These are phyloP conservation scores for Asterophora parasitica DNA, from an alignment of 768 basidiomycete genomes.

Conservation along the genomic window DNA sequence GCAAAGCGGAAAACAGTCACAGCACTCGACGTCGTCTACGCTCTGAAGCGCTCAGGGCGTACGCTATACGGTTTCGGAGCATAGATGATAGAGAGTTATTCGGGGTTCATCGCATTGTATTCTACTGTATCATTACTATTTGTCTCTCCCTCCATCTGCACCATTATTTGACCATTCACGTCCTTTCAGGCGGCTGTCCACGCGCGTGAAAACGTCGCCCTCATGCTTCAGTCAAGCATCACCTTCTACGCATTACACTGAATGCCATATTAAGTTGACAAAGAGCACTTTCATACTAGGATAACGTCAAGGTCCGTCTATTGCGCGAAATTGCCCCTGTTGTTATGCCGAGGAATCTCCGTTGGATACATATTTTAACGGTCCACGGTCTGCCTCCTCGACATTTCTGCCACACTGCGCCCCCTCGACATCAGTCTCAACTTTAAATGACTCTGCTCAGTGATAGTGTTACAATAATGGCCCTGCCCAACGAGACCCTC, in stretches of 20 bases:
- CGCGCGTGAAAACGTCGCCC: neutral
- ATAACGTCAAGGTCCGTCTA: neutral
- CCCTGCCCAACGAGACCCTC: slow-evolving; percentile 56
- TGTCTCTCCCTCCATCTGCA: slow-evolving; percentile 10
- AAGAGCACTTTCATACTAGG: neutral
- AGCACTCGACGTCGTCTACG: slow-evolving; percentile 89
- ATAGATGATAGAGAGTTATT: slow-evolving; percentile 32
- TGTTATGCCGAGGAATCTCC: slow-evolving; percentile 32
- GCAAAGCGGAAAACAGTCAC: slow-evolving; percentile 95
- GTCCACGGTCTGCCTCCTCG: slow-evolving; percentile 9
- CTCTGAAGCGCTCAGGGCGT: slow-evolving; percentile 79
- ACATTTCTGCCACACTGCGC: slow-evolving; percentile 4
- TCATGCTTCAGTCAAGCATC: slow-evolving; percentile 8
- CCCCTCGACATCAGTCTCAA: slow-evolving; percentile 7
- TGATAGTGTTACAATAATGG: slow-evolving; percentile 18
- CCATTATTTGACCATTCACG: neutral
- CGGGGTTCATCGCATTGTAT: slow-evolving; percentile 13
- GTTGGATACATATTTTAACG: slow-evolving; percentile 30
- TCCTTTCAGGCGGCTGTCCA: neutral
- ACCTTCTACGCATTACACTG: too few species aligned
- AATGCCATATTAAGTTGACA: neutral
- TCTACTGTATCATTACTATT: slow-evolving; percentile 21
- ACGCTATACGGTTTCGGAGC: slow-evolving; percentile 94
- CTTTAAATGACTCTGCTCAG: slow-evolving; percentile 8
- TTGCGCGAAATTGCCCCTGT: slow-evolving; percentile 10